Evolutionary conservation across 202 grass and related monocot genomes (phyloP).

Genomic region (Setaria italica): DNA sequence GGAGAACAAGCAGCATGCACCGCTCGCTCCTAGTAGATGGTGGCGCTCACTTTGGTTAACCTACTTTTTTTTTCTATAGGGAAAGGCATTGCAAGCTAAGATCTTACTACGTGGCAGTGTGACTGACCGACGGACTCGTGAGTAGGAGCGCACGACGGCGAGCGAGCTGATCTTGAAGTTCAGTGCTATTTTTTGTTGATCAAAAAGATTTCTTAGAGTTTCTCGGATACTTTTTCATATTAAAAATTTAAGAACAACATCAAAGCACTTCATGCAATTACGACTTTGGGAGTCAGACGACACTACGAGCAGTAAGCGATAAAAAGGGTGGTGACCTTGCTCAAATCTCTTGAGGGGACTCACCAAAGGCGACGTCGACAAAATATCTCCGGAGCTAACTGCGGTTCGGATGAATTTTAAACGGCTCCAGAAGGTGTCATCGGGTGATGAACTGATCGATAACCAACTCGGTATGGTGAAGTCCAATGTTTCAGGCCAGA

Average conservation of each 20-base stretch:
- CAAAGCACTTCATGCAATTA: neutral
- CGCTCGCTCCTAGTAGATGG: neutral
- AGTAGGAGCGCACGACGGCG: neutral
- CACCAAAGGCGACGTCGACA: too few relatives aligned
- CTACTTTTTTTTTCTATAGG: too few relatives aligned
- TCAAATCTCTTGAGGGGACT: neutral
- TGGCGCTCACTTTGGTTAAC: neutral
- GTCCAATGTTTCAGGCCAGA: neutral
- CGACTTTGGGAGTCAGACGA: too few relatives aligned
- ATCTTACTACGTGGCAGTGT: neutral
- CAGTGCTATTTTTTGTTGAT: neutral
- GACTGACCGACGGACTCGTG: neutral
- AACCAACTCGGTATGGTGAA: neutral
- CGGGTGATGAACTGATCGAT: neutral
- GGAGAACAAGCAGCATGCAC: neutral
- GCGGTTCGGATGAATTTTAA: neutral
- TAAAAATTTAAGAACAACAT: neutral
- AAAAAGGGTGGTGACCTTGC: neutral
- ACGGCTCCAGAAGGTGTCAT: neutral
- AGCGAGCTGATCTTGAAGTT: neutral
- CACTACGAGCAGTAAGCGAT: neutral
- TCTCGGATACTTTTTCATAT: too few relatives aligned
- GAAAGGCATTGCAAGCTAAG: too few relatives aligned
- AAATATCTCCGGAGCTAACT: neutral
- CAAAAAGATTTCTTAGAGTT: neutral